Evolutionary conservation across 1,139 yeast species (phyloP), one percentile per base, ranked within the genome.

Genomic region (Taphrina communis): DNA sequence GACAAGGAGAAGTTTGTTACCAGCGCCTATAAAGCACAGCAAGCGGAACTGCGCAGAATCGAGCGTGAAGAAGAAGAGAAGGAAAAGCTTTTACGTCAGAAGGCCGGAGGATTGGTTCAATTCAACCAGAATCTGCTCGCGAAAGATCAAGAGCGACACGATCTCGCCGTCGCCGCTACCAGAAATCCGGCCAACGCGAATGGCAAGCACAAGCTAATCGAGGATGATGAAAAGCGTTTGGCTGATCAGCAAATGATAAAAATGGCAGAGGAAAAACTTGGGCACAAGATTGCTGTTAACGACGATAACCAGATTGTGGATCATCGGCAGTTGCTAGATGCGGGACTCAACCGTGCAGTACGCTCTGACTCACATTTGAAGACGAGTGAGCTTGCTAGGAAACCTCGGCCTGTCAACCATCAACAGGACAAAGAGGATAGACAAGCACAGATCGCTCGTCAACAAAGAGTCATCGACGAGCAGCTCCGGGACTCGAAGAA

Each of bases 391-490:
- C 84, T 56, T 35, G 60, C 36, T 8, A 85, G 58, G 81, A 81
- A 76, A 81, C 84, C 71, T 82, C 12, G 17, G 12, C 17, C 35
- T 6, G 21, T 21, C 11, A 25, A 42, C 6, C 21, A 44, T 12
- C 25, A 55, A 53, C 39, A 52, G 12, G 48, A 39, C 38, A 62
- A 60, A 8, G 69, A 50, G 31, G 68, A 58, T 12, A 39, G 70
- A 19, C 46, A 59, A 14, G 65, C 65, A 42, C 60, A 58, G 65
- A 56, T 69, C 17, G 63, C 12, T 8, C 57, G 68, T 35, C 77
- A 83, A 82, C 77, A 84, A 82, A 76, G 84, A 82, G 65, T 84
- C 80, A 75, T 77, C 80, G 72, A 84, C 80, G 70, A 82, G 83
- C 48, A 78, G 83, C 38, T 81, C 81, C 74, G 84, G 80, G 55